Evolutionary conservation across 2,329 filamentous ascomycete genomes (phyloP).

Genomic region (Diplodia intermedia): DNA sequence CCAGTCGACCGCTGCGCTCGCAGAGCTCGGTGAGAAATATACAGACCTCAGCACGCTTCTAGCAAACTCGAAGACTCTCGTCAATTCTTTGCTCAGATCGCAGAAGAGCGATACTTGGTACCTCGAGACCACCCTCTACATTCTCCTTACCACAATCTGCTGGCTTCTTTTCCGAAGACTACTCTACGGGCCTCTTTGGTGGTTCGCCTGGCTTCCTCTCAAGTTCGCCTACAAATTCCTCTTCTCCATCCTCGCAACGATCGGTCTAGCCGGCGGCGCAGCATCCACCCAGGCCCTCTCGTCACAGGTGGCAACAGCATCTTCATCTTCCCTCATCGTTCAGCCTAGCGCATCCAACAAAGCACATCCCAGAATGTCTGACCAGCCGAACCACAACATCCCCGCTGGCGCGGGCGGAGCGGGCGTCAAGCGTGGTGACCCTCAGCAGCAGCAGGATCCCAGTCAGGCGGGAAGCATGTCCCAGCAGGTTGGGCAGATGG

Average conservation of each 20-base stretch:
- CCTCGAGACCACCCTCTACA: slow-evolving; percentile 84
- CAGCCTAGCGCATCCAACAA: slow-evolving; percentile 52
- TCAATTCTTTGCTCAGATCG: slow-evolving; percentile 79
- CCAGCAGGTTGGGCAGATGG: slow-evolving; percentile 54
- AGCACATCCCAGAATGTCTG: slow-evolving; percentile 43
- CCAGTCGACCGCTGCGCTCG: slow-evolving; percentile 82
- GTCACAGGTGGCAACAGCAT: slow-evolving; percentile 32
- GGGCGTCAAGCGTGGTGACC: slow-evolving; percentile 47
- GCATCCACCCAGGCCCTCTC: slow-evolving; percentile 2
- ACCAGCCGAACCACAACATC: slow-evolving; percentile 44
- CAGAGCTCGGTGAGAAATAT: slow-evolving; percentile 81
- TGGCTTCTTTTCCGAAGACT: slow-evolving; percentile 89
- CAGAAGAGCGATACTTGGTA: slow-evolving; percentile 99
- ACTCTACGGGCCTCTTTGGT: slow-evolving; percentile 88
- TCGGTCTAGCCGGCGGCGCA: slow-evolving; percentile 49
- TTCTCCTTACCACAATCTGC: slow-evolving; percentile 75
- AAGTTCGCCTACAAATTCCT: slow-evolving; percentile 67
- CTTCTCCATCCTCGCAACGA: slow-evolving; percentile 62
- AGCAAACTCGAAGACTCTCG: slow-evolving; percentile 73
- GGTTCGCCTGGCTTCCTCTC: slow-evolving; percentile 85
- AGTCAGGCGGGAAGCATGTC: slow-evolving; percentile 46
- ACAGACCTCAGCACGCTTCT: slow-evolving; percentile 79
- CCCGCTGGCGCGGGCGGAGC: slow-evolving; percentile 60
- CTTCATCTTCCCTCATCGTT: slow-evolving; percentile 49
- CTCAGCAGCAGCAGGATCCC: slow-evolving; percentile 41